These are phyloP conservation scores for Beauveria bassiana DNA, from an alignment of 2,329 filamentous ascomycete genomes.

Conservation along the genomic window DNA sequence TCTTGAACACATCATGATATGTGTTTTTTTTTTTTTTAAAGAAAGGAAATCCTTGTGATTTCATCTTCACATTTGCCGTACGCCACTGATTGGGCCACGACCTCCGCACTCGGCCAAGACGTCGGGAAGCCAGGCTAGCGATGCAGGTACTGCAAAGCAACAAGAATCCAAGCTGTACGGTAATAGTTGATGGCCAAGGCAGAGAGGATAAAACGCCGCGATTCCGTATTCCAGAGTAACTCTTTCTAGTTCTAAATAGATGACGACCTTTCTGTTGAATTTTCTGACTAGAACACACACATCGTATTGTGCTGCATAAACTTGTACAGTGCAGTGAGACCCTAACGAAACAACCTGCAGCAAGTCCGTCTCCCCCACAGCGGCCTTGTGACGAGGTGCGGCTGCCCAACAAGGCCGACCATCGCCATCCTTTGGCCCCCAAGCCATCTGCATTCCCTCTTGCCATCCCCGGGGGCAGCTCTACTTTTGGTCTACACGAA, in stretches of 20 bases:
- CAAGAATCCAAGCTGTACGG: not conserved
- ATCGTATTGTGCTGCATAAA: not conserved
- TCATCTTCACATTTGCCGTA: not conserved
- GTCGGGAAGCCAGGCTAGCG: not conserved
- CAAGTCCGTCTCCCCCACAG: not conserved
- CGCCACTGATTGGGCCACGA: not conserved
- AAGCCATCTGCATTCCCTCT: not conserved
- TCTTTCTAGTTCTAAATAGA: not conserved
- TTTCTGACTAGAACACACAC: not conserved
- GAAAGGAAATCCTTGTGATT: not conserved
- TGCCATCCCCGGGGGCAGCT: not conserved
- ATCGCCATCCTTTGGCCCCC: not conserved
- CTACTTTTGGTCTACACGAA: too few species aligned
- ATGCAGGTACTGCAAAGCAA: slow-evolving; percentile 11
- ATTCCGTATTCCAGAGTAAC: not conserved
- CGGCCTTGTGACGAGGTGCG: slow-evolving; percentile 5
- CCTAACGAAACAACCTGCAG: not conserved
- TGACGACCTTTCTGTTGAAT: too few species aligned
- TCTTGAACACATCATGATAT: not conserved
- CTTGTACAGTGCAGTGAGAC: not conserved
- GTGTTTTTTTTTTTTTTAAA: too few species aligned
- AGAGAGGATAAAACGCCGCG: not conserved
- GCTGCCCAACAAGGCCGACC: slow-evolving; percentile 1
- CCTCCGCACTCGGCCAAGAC: not conserved
- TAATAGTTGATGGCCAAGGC: too few species aligned